Base-by-base conservation (phyloP, 1,284 basidiomycete genomes). In the Somion occarium region DNA sequence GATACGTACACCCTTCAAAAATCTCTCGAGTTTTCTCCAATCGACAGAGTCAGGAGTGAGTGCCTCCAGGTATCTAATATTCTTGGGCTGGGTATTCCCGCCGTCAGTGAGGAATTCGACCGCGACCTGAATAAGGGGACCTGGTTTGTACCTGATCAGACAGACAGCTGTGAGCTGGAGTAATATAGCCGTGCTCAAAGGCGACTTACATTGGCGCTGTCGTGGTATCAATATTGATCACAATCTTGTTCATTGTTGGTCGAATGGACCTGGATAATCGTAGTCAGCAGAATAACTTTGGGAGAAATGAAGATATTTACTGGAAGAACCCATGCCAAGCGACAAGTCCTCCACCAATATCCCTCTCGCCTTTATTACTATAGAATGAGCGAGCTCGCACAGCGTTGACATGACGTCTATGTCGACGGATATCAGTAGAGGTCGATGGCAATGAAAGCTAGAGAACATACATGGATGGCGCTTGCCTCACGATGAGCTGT, bases 81-180 rank as follows among this genome's bases (percentile, higher is more conserved):
- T 34, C 30, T 7, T 34, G 7, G n/a, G 20, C 7, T 5, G 13
- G 4, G 5, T 3, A 9, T 43, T 43, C 13, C 19, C 42, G 13
- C 7, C 24, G 5, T 23, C 54, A 2, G 41, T 50, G 5, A 30
- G 44, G 18, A 63, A 59, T 0, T 52, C 30, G 43, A 70, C 37
- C 5, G 64, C 65, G 3, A 66, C 48, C 3, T 66, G 57, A 0
- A 69, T 50, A 1, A 75, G 56, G 0, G 18, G 20, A 0, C 70
- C 71, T 3, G 58, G 58, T 44, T 55, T 53, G 48, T 73, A 74
- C 12, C 73, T 75, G 19, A n/a, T n/a, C n/a, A 7, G 9, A 4
- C 11, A 9, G 27, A 19, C 9, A 3, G 7, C n/a, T n/a, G n/a
- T n/a, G n/a, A n/a, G n/a, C n/a, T n/a, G n/a, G n/a, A n/a, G n/a